Percentiles rank a stretch among this genome's conserved stretches.
Evolutionary conservation across 352 stramenopile genomes (phyloP).

Genomic region (Elongisporangium prolatum): DNA sequence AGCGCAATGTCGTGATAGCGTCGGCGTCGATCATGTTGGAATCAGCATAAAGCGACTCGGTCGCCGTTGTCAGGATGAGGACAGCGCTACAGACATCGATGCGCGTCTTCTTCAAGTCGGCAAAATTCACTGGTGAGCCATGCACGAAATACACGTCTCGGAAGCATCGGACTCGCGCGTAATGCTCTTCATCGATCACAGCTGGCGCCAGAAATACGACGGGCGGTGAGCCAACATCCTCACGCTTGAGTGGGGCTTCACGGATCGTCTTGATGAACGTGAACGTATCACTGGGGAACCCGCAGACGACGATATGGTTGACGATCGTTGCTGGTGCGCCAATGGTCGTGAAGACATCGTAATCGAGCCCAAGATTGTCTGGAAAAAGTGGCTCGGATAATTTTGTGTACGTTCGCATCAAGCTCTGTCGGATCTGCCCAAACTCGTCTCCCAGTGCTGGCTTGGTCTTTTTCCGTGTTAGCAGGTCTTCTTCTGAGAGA

Average conservation of each 20-base stretch:
- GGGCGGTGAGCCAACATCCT: conserved; percentile 31
- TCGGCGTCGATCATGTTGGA: conserved; percentile 82
- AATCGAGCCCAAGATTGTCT: conserved; percentile 24
- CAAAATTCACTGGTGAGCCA: conserved; percentile 72
- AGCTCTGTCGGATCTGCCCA: conserved; percentile 46
- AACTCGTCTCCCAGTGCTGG: conserved; percentile 55
- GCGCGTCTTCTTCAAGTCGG: conserved; percentile 59
- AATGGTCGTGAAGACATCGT: conserved; percentile 44
- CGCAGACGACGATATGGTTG: conserved; percentile 67
- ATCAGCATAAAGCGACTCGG: conserved; percentile 50
- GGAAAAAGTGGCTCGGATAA: conserved; percentile 18
- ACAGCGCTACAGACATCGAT: conserved; percentile 54
- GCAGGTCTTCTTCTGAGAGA: conserved; percentile 15
- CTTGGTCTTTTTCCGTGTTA: conserved; percentile 47
- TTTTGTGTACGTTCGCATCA: conserved; percentile 48
- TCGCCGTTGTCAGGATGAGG: conserved; percentile 55
- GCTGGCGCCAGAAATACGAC: conserved; percentile 54
- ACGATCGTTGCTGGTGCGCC: conserved; percentile 34
- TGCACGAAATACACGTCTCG: conserved; percentile 59
- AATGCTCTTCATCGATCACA: conserved; percentile 56
- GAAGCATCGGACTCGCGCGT: conserved; percentile 41
- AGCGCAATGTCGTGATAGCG: conserved; percentile 75
- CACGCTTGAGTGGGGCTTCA: conserved; percentile 37
- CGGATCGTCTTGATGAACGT: conserved; percentile 71
- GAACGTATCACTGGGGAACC: conserved; percentile 57